Evolutionary conservation across 495 filamentous ascomycete genomes (phyloP), one percentile per base, ranked within the genome.

Genomic region (Aspergillus ostianus): DNA sequence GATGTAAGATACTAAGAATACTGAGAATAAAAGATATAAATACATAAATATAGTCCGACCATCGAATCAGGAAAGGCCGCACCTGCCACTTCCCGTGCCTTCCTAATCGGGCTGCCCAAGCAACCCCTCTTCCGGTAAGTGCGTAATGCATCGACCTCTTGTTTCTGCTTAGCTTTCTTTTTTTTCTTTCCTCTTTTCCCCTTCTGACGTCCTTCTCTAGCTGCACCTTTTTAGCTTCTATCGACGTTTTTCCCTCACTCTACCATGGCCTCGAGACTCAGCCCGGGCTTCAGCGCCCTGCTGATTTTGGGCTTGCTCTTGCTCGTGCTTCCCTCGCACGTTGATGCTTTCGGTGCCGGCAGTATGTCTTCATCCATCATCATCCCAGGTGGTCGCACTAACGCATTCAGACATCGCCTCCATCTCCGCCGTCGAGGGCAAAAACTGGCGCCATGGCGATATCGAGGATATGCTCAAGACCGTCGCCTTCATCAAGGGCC

Each of bases 401-500:
- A 70, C 50, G 46, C 15, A 4, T 49, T 12, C 47, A 78, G 77
- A 97, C 68, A 96, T 97, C 61, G 93, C 94, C 17, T 92, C 88
- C 0, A 94, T 98, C 65, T 91, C 93, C 2, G 86, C 90, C 68
- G 86, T 98, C 63, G 94, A 98, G 74, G 94, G 94, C 21, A 83
- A 89, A 65, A 98, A 98, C 69, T 98, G 91, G 88, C 88, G 94
- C 59, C 94, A 98, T 88, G 94, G 94, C 56, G 93, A 98, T 73
- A 94, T 96, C 61, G 92, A 97, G 77, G 94, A 98, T 73, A 87
- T 91, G 70, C 85, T 98, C 62, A 92, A 92, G 77, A 91, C 87
- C 15, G 79, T 98, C 58, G 87, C 91, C 21, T 97, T 90, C 67
- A 83, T 97, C 53, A 82, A 87, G 56, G 92, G 92, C 44, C 90